Conservation (phyloP, 1,139 yeast species). For the Candida sp. region DNA sequence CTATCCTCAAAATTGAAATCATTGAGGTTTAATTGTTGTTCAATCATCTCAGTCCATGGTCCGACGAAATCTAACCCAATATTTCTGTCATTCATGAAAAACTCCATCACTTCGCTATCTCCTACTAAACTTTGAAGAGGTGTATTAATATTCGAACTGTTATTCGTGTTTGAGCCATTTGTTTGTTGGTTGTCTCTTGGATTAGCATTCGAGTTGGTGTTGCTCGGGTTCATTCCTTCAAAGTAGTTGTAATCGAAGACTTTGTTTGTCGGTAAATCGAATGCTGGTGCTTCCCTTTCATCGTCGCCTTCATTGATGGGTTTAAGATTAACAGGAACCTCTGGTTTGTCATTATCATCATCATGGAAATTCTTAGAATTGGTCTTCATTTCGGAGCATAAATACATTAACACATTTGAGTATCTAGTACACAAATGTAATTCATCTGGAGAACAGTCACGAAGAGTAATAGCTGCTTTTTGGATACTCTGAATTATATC, state of each 20-base stretch:
- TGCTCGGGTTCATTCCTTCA: slow-evolving; percentile 1
- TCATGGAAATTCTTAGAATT: slow-evolving; percentile 19
- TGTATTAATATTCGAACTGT: slow-evolving; percentile 7
- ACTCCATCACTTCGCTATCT: slow-evolving; percentile 63
- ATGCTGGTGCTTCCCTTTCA: background rate
- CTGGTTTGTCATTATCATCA: slow-evolving; percentile 2
- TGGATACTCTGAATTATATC: slow-evolving; percentile 69
- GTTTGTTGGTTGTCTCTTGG: background rate
- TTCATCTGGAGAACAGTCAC: slow-evolving; percentile 89
- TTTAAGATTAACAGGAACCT: background rate
- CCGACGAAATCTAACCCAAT: slow-evolving; percentile 86
- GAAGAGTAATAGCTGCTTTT: slow-evolving; percentile 67
- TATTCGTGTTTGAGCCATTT: background rate
- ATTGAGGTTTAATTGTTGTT: slow-evolving; percentile 48
- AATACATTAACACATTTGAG: slow-evolving; percentile 74
- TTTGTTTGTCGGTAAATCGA: slow-evolving; percentile 1
- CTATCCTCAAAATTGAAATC: slow-evolving; percentile 31
- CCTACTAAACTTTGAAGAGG: slow-evolving; percentile 24
- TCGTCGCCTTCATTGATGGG: background rate
- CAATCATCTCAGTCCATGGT: slow-evolving; percentile 86
- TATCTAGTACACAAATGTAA: slow-evolving; percentile 79
- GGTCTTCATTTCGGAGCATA: slow-evolving; percentile 71
- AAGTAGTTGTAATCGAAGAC: slow-evolving; percentile 2
- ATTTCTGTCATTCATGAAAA: slow-evolving; percentile 63
- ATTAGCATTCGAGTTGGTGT: background rate